phyloP scores from a whole-genome alignment of 305 asterid species.

The Fraxinus nigra region DNA sequence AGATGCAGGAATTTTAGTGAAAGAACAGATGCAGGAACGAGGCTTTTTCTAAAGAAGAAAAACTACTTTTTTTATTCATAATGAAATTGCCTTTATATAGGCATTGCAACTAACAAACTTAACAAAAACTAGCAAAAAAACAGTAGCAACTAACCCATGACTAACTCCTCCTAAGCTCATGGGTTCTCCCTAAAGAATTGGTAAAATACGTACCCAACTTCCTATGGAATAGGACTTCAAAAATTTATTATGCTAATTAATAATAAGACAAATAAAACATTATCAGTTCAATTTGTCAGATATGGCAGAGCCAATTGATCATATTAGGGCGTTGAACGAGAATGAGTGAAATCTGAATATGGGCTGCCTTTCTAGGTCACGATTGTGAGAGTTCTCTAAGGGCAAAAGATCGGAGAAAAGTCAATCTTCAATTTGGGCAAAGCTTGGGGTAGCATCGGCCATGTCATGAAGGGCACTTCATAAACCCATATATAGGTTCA shows the following conservation, averaged over 20 bases:
- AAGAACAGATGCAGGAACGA: too few relatives aligned
- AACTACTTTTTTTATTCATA: not conserved
- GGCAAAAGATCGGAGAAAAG: not conserved
- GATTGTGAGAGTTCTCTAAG: not conserved
- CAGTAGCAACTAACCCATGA: not conserved
- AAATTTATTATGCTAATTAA: not conserved
- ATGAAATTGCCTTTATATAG: not conserved
- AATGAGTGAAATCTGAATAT: not conserved
- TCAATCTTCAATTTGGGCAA: not conserved
- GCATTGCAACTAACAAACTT: not conserved
- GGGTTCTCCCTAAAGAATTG: not conserved
- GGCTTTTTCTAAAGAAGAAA: not conserved
- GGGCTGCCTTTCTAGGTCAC: not conserved
- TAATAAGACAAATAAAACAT: too few relatives aligned
- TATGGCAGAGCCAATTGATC: not conserved
- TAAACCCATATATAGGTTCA: not conserved
- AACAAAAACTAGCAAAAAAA: not conserved
- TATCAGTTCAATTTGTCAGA: not conserved
- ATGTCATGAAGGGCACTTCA: not conserved
- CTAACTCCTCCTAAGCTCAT: not conserved
- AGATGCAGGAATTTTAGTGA: too few relatives aligned
- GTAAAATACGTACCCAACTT: not conserved
- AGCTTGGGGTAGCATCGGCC: not conserved
- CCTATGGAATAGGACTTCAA: not conserved
- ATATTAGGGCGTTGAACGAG: not conserved